Percentiles rank a stretch among this genome's conserved stretches.
Evolutionary conservation across 78 protist species (phyloP).

Genomic region (Dictyostelium intermedium): DNA sequence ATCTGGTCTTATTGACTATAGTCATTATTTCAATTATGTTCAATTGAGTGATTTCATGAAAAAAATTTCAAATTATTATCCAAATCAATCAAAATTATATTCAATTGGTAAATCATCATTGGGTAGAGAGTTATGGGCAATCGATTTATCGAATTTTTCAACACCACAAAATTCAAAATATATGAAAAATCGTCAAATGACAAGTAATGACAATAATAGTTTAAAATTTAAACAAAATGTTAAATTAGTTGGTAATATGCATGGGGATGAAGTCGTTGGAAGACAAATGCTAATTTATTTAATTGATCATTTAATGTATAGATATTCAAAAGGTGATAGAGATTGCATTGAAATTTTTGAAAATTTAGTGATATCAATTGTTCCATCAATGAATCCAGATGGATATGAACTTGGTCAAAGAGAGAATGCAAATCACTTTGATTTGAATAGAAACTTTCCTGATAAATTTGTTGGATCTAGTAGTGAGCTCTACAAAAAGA

Average conservation of each 20-base stretch:
- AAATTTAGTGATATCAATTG: slow-evolving; percentile 58
- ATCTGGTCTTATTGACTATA: not conserved
- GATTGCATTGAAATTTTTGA: slow-evolving; percentile 20
- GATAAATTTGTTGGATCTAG: slow-evolving; percentile 1
- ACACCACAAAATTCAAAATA: not conserved
- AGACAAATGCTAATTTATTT: slow-evolving; percentile 65
- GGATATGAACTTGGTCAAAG: slow-evolving; percentile 74
- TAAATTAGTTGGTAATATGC: slow-evolving; percentile 88
- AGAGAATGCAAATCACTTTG: slow-evolving; percentile 56
- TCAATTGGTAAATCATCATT: slow-evolving; percentile 38
- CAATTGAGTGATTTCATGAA: slow-evolving; percentile 4
- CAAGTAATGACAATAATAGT: not conserved
- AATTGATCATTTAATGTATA: slow-evolving; percentile 2
- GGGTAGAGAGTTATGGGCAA: slow-evolving; percentile 48
- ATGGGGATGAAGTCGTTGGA: slow-evolving; percentile 90
- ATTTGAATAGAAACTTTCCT: slow-evolving; percentile 89
- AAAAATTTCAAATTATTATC: not conserved
- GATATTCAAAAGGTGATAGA: slow-evolving; percentile 1
- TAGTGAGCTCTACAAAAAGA: not conserved
- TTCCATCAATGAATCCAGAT: slow-evolving; percentile 93
- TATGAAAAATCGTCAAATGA: not conserved
- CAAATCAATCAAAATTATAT: slow-evolving; percentile 22
- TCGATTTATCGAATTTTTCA: not conserved
- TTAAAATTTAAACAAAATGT: slow-evolving; percentile 14
- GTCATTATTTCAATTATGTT: not conserved